phyloP scores from a whole-genome alignment of 768 basidiomycete species.

The Tulasnella sp. region DNA sequence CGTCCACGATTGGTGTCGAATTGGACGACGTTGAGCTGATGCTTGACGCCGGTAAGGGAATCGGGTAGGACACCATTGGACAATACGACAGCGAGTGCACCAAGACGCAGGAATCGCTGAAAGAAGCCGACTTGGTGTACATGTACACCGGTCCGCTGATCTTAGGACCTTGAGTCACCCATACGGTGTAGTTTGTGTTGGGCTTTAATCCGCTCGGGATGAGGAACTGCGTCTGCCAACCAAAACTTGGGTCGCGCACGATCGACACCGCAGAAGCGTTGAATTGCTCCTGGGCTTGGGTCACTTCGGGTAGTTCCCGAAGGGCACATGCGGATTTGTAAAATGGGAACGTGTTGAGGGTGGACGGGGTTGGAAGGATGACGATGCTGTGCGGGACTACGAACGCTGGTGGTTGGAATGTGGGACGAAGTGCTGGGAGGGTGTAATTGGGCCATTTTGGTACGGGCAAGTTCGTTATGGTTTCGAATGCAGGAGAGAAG shows the following conservation, averaged over 20 bases:
- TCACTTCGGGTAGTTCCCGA: slow-evolving; percentile 23
- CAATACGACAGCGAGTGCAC: slow-evolving; percentile 68
- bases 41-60: slow-evolving; percentile 53
- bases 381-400: slow-evolving; percentile 47
- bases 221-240: slow-evolving; percentile 65
- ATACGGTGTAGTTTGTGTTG: slow-evolving; percentile 72
- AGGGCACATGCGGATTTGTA: slow-evolving; percentile 45
- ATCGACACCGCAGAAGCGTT: slow-evolving; percentile 42
- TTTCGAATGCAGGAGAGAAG: slow-evolving; percentile 53
- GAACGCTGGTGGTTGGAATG: slow-evolving; percentile 33
- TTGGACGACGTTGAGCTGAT: slow-evolving; percentile 40
- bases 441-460: slow-evolving; percentile 71
- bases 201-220: slow-evolving; percentile 46
- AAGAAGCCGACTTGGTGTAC: slow-evolving; percentile 63
- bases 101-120: slow-evolving; percentile 57
- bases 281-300: slow-evolving; percentile 33
- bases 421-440: slow-evolving; percentile 51
- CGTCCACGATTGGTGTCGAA: slow-evolving; percentile 26
- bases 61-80: slow-evolving; percentile 58
- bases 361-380: slow-evolving; percentile 40
- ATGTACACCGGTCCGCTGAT: slow-evolving; percentile 65
- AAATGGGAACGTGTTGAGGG: slow-evolving; percentile 26
- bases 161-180: slow-evolving; percentile 44
- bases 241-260: slow-evolving; percentile 44
- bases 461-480: slow-evolving; percentile 26